These are phyloP conservation scores for Adenanthera pavonina DNA, from an alignment of 306 rosid species.

Conservation along the genomic window DNA sequence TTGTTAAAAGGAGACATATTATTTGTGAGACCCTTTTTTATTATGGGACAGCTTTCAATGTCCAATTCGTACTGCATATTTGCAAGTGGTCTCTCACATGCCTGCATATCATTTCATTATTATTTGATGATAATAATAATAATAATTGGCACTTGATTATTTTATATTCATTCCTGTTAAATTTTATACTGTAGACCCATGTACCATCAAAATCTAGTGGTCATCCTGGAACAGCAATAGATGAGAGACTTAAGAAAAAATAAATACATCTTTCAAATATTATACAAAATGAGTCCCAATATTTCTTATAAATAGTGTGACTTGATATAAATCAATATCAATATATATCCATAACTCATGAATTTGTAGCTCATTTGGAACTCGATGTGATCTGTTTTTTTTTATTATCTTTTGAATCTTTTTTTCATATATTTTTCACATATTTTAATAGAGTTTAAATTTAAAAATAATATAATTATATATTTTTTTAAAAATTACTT, in stretches of 20 bases:
- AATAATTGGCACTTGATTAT: not conserved
- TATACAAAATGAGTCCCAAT: too few relatives aligned
- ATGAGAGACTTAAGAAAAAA: not conserved
- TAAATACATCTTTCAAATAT: too few relatives aligned
- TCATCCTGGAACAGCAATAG: not conserved
- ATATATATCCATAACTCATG: too few relatives aligned
- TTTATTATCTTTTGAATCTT: too few relatives aligned
- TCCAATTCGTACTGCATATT: not conserved
- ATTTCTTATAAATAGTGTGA: too few relatives aligned
- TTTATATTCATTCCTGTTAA: not conserved
- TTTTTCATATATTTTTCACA: too few relatives aligned
- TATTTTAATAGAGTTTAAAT: too few relatives aligned
- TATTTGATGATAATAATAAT: not conserved
- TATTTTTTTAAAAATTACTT: too few relatives aligned
- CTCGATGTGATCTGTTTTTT: too few relatives aligned
- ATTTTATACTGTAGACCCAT: not conserved
- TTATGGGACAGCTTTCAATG: not conserved
- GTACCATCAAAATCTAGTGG: not conserved
- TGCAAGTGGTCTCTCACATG: slow-evolving; percentile 7
- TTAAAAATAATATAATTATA: too few relatives aligned
- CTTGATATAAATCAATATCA: too few relatives aligned
- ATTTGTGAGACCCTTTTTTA: not conserved
- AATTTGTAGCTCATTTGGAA: too few relatives aligned
- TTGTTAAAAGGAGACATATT: not conserved
- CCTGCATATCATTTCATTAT: not conserved